These are phyloP conservation scores for sweet orange (Citrus sinensis) DNA, from an alignment of 345 rosid species.

Conservation along the genomic window DNA sequence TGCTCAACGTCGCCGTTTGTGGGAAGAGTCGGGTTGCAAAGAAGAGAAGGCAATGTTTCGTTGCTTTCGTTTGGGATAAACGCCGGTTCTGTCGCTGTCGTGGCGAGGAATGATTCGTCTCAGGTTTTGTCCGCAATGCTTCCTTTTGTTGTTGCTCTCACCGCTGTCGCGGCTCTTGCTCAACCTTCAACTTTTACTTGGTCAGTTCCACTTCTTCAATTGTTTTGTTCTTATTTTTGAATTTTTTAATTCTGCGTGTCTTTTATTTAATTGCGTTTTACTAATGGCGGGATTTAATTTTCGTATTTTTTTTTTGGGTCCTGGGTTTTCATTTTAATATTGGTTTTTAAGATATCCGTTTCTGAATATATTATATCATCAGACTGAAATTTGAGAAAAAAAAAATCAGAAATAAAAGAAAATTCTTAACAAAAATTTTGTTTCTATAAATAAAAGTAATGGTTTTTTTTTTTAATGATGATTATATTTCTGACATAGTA, in stretches of 20 bases:
- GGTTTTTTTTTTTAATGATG: not conserved
- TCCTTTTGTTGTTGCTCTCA: constrained; percentile 80
- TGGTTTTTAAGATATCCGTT: not conserved
- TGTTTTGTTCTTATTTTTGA: not conserved
- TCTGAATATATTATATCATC: not conserved
- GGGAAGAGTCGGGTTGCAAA: constrained; percentile 71
- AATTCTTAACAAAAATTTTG: not conserved
- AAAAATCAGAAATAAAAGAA: no score
- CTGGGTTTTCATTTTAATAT: not conserved
- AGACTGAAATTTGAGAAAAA: not conserved
- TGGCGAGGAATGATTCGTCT: constrained; percentile 45
- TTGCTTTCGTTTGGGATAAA: constrained; percentile 58
- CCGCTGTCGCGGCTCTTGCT: constrained; percentile 81
- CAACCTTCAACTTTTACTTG: constrained; percentile 88
- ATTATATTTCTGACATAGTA: not conserved
- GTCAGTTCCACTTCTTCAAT: constrained; percentile 24
- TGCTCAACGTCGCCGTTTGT: constrained; percentile 70
- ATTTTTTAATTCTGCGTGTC: not conserved
- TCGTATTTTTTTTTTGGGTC: not conserved
- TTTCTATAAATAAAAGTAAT: not conserved
- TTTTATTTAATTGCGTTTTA: not conserved
- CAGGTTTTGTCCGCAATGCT: constrained; percentile 84
- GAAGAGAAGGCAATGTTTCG: constrained; percentile 75
- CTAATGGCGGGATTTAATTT: not conserved
- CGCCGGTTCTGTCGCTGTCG: constrained; percentile 25